Percentiles rank a stretch among this genome's conserved stretches.
Conservation (phyloP, 1,139 yeast genomes). For the Meyerozyma carpophila region DNA sequence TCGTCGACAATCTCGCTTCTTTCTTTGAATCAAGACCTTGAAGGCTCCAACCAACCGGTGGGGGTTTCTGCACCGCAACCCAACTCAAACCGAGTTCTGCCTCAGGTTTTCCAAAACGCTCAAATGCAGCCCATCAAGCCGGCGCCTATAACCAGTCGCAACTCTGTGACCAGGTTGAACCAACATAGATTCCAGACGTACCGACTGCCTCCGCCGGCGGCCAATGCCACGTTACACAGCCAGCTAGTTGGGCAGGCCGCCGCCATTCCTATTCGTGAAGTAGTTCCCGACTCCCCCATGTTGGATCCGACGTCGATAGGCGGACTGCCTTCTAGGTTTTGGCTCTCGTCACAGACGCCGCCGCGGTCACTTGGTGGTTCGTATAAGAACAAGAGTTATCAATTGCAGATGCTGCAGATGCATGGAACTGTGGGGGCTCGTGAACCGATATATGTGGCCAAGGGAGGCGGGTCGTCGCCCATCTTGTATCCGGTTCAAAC, state of each 20-base stretch:
- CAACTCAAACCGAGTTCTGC: conserved; percentile 4
- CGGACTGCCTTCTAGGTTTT: conserved; percentile 52
- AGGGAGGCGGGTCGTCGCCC: conserved; percentile 30
- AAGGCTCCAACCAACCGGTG: conserved; percentile 5
- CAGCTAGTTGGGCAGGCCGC: conserved; percentile 12
- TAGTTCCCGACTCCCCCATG: conserved; percentile 47
- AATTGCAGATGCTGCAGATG: background rate
- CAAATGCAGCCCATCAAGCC: conserved; percentile 4
- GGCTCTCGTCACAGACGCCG: conserved; percentile 50
- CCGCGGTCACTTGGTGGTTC: conserved; percentile 31
- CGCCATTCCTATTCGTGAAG: conserved; percentile 18
- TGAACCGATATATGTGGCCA: conserved; percentile 6
- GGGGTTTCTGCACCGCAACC: conserved; percentile 3
- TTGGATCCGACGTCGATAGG: conserved; percentile 48
- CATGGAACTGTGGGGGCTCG: conserved; percentile 2
- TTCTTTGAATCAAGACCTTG: conserved; percentile 32
- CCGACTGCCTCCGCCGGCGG: conserved; percentile 11
- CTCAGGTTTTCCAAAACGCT: conserved; percentile 2
- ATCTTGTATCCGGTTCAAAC: conserved; percentile 39
- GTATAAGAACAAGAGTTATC: conserved; percentile 7
- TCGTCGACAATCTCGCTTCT: conserved; percentile 50
- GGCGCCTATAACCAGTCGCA: conserved; percentile 19
- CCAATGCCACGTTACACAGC: conserved; percentile 4
- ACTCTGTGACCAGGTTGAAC: conserved; percentile 27
- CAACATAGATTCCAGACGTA: conserved; percentile 35